Base-by-base conservation (phyloP, 2,329 filamentous ascomycete species). In the Paramyrothecium sp. region DNA sequence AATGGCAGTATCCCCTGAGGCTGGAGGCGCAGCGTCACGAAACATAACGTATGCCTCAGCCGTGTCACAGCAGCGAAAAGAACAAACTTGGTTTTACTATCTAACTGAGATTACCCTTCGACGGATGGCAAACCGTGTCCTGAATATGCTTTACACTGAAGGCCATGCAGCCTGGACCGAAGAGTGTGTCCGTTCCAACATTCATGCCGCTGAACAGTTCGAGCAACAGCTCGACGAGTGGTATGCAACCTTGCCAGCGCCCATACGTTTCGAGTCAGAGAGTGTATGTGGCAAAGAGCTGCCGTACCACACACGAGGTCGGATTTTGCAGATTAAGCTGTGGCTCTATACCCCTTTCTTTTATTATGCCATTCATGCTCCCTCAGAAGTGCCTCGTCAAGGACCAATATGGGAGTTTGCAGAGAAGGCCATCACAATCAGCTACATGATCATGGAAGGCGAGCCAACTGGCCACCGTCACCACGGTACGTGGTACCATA, bases 61-160 rank as follows among this genome's bases (percentile, higher is more conserved):
- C 26, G 10, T 30, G 10, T 30, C 54, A 16, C 16, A 50, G 12
- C 34, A 49, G 2, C 51, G 58, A 1, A 51, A 61, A 12, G 61
- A 63, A 33, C 61, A 61, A 16, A 58, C 61, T 1, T 63, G 61
- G 61, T 61, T 60, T 30, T 58, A 60, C 55, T 63, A 63, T 41
- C 52, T 61, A 17, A 57, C 57, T 12, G 61, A 63, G 34, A 55
- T 63, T 13, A 52, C 56, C 2, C 34, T 61, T 3, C 54, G 56
- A 2, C 51, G 61, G 10, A 56, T 63, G 1, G 55, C 55, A 10
- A 46, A 57, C 13, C 56, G 59, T 2, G 55, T 63, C 2, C 38
- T 51, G 3, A 55, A 59, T 7, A 22, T 54, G 2, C 58, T 63
- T 11, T 63, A 63, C 49, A 33, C 53, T 2, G 26, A 53, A 3